These are phyloP conservation scores for Linaria vulgaris DNA, from an alignment of 257 asterid genomes.

Conservation along the genomic window DNA sequence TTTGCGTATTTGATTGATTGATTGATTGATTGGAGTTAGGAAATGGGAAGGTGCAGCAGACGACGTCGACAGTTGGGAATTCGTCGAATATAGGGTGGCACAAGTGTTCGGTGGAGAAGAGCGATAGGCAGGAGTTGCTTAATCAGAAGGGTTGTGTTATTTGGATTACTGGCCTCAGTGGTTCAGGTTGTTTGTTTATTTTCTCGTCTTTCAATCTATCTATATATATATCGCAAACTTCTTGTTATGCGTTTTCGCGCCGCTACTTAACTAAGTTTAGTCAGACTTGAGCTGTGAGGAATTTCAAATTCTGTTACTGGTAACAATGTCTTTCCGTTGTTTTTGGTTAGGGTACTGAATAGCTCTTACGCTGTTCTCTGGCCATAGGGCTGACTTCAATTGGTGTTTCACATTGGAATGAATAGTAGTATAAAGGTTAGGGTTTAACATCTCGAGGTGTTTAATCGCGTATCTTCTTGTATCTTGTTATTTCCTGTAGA, in stretches of 20 bases:
- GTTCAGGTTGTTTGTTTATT: too few species aligned
- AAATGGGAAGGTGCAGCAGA: slow-evolving; percentile 32
- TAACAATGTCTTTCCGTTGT: too few species aligned
- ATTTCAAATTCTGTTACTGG: too few species aligned
- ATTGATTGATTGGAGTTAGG: slow-evolving; percentile 36
- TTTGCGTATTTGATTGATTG: background rate
- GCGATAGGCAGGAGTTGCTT: slow-evolving; percentile 77
- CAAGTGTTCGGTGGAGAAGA: slow-evolving; percentile 77
- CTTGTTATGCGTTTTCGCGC: too few species aligned
- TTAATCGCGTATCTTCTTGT: background rate
- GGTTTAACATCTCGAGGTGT: too few species aligned
- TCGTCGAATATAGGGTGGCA: slow-evolving; percentile 90
- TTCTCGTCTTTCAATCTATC: too few species aligned
- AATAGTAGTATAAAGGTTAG: too few species aligned
- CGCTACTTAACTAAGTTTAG: too few species aligned
- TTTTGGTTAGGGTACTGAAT: background rate
- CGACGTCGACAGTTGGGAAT: slow-evolving; percentile 60
- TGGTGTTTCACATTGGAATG: too few species aligned
- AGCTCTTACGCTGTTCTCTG: background rate
- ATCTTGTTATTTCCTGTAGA: background rate
- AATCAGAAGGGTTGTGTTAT: slow-evolving; percentile 95
- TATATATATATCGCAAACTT: too few species aligned
- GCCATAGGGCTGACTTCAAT: background rate
- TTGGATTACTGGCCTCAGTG: slow-evolving; percentile 99
- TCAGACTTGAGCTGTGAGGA: too few species aligned